Conservation (phyloP, 2,329 filamentous ascomycete genomes). For the Phoma sp. region DNA sequence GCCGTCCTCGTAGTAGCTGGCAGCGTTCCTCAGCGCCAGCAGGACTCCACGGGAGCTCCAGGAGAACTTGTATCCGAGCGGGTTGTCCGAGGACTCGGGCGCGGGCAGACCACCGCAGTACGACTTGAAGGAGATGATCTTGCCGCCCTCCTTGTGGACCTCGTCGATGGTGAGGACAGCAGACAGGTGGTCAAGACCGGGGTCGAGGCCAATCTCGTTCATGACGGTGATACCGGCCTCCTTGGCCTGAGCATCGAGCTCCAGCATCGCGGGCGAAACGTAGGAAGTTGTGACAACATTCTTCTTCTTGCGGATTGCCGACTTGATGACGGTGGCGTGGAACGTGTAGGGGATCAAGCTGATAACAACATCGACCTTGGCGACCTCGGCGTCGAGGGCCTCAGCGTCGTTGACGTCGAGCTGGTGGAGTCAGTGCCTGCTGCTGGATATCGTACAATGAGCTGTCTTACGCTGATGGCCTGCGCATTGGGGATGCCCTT, state of each 20-base stretch:
- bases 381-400: constrained; percentile 81
- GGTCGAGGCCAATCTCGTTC: constrained; percentile 76
- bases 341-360: constrained; percentile 78
- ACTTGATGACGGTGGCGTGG: constrained; percentile 82
- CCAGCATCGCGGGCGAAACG: constrained; percentile 89
- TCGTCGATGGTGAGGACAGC: constrained; percentile 87
- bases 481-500: constrained; percentile 72
- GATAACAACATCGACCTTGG: constrained; percentile 76
- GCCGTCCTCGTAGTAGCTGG: constrained; percentile 81
- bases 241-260: constrained; percentile 82
- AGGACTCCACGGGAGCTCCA: constrained; percentile 80
- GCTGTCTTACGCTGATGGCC: constrained; percentile 62
- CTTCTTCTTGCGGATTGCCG: constrained; percentile 91
- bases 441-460: no score
- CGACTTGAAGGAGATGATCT: constrained; percentile 79
- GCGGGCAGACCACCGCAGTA: constrained; percentile 68
- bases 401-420: constrained; percentile 80
- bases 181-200: constrained; percentile 77
- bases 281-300: constrained; percentile 95
- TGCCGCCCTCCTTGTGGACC: constrained; percentile 86
- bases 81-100: constrained; percentile 81
- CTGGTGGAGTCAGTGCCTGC: constrained; percentile 49
- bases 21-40: constrained; percentile 84
- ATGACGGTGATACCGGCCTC: constrained; percentile 94
- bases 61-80: constrained; percentile 91